Percentiles rank a stretch among this genome's conserved stretches.
phyloP scores from a whole-genome alignment of 208 protist species.

The Angomonas ambiguus region DNA sequence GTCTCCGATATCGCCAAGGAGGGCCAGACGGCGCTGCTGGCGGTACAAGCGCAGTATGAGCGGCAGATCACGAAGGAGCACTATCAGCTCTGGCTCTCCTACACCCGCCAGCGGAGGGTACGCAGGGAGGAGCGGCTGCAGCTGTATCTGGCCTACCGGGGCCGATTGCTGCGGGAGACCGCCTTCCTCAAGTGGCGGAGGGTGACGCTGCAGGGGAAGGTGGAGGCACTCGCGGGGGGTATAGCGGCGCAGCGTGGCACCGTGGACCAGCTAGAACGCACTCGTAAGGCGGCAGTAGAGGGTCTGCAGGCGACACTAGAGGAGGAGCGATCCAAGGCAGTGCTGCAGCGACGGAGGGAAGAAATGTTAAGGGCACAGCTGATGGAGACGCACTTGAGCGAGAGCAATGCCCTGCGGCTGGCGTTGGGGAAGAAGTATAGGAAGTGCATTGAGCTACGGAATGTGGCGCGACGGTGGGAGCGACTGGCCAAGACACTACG shows the following conservation, averaged over 20 bases:
- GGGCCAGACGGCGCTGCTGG: constrained; percentile 39
- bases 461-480: constrained; percentile 58
- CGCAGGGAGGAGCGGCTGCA: constrained; percentile 28
- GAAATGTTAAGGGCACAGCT: constrained; percentile 60
- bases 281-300: not conserved
- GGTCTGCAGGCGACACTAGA: not conserved
- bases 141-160: constrained; percentile 28
- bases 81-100: constrained; percentile 51
- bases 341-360: constrained; percentile 10
- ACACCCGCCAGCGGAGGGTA: constrained; percentile 20
- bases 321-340: not conserved
- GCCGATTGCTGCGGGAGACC: constrained; percentile 36
- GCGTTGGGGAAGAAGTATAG: constrained; percentile 32
- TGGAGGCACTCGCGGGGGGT: constrained; percentile 29
- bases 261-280: not conserved
- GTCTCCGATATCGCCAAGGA: constrained; percentile 18
- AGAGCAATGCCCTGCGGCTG: constrained; percentile 42
- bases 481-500: constrained; percentile 77
- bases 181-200: constrained; percentile 74
- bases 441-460: constrained; percentile 20
- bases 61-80: constrained; percentile 22
- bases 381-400: constrained; percentile 52
- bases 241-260: not conserved
- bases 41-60: constrained; percentile 36
- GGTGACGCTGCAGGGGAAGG: constrained; percentile 32